phyloP scores from a whole-genome alignment of 805 yeast species.

The fission yeast (Schizosaccharomyces pombe) region ASM294v3 CU329670.1:668001-668500 shows the following conservation, averaged over 20 bases:
- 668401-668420: constrained; percentile 67
- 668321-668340: constrained; percentile 21
- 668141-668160: no score
- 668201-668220: no score
- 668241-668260: background rate
- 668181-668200: background rate
- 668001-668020: no score
- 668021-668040: no score
- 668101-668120: no score
- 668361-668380: constrained; percentile 74
- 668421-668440: constrained; percentile 53
- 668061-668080: no score
- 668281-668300: background rate
- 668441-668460: constrained; percentile 60
- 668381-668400: constrained; percentile 84
- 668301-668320: background rate
- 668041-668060: no score
- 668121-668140: no score
- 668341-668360: constrained; percentile 49
- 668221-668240: background rate
- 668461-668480: constrained; percentile 67
- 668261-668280: background rate
- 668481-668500: constrained; percentile 72
- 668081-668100: no score
- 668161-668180: background rate